Evolutionary conservation across 1,284 basidiomycete genomes (phyloP).

Genomic region (Erythrobasidium hasegawianum): DNA sequence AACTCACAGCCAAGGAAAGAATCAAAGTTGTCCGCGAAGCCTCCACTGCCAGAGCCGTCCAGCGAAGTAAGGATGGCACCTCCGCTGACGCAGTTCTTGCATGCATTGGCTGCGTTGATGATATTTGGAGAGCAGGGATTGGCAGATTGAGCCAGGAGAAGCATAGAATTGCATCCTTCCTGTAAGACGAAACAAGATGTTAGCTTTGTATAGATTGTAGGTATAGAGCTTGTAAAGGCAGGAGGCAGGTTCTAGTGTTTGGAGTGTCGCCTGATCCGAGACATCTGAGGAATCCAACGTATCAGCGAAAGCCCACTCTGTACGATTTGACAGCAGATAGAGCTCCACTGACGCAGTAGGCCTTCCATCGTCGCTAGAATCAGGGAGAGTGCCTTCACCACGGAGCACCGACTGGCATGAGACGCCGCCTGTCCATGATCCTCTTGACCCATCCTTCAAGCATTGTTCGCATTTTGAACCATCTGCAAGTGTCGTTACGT

Average conservation of each 20-base stretch:
- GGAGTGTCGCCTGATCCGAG: conserved; percentile 6
- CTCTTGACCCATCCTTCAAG: neutral
- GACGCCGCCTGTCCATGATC: neutral
- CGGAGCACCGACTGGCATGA: neutral
- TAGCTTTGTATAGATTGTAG: no score
- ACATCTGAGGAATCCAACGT: neutral
- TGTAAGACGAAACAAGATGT: no score
- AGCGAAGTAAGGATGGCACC: neutral
- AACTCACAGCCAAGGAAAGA: conserved; percentile 1
- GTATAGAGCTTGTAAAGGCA: no score
- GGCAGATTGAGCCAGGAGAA: neutral
- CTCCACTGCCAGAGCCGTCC: neutral
- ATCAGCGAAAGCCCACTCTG: no score
- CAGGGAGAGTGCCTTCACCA: conserved; percentile 4
- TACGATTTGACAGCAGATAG: no score
- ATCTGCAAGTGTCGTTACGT: neutral
- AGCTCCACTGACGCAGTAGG: conserved; percentile 8
- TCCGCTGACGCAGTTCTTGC: conserved; percentile 2
- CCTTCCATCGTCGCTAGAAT: conserved; percentile 1
- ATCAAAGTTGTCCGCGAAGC: neutral
- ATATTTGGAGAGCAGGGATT: conserved; percentile 14
- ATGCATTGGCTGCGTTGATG: conserved; percentile 9
- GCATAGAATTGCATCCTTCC: conserved; percentile 7
- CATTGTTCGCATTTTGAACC: neutral
- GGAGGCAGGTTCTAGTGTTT: conserved; percentile 8